Conservation (phyloP, 192 early-diverging fungal genomes). For the Entomortierella parvispora region DNA sequence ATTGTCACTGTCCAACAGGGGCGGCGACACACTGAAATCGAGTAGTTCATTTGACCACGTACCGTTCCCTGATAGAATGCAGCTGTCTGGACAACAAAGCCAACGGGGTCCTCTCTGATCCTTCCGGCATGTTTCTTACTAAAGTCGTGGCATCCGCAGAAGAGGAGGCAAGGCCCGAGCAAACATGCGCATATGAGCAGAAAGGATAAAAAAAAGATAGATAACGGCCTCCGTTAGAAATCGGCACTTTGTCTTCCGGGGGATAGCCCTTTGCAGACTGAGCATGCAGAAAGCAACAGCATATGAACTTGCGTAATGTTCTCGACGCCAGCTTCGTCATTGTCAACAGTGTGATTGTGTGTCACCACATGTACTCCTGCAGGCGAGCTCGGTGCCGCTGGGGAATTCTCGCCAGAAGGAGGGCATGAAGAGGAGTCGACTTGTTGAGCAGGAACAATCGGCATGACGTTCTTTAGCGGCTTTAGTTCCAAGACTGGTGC, state of each 20-base stretch:
- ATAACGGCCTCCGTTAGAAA: too few species aligned
- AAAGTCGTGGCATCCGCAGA: neutral
- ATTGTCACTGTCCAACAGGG: too few species aligned
- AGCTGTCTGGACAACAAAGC: conserved; percentile 70
- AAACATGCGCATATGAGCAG: neutral
- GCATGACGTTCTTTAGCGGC: conserved; percentile 49
- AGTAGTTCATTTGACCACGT: conserved; percentile 39
- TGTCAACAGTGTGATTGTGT: conserved; percentile 18
- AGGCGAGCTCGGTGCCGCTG: neutral
- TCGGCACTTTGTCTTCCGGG: too few species aligned
- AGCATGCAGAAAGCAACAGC: too few species aligned
- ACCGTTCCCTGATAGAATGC: conserved; percentile 67
- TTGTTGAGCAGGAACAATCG: conserved; percentile 47
- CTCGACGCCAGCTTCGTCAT: conserved; percentile 49
- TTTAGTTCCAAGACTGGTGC: conserved; percentile 27
- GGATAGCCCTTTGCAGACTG: too few species aligned
- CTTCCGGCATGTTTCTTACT: conserved; percentile 59
- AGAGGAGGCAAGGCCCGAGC: neutral
- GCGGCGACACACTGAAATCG: too few species aligned
- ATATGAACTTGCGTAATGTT: conserved; percentile 48
- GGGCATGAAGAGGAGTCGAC: conserved; percentile 36
- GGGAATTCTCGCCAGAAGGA: conserved; percentile 21
- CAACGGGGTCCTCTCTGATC: conserved; percentile 77
- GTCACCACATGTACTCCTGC: neutral
- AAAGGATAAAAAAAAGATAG: neutral